Evolutionary conservation across 2,329 filamentous ascomycete genomes (phyloP), one percentile per base, ranked within the genome.

Genomic region (Passalora sequoiae): DNA sequence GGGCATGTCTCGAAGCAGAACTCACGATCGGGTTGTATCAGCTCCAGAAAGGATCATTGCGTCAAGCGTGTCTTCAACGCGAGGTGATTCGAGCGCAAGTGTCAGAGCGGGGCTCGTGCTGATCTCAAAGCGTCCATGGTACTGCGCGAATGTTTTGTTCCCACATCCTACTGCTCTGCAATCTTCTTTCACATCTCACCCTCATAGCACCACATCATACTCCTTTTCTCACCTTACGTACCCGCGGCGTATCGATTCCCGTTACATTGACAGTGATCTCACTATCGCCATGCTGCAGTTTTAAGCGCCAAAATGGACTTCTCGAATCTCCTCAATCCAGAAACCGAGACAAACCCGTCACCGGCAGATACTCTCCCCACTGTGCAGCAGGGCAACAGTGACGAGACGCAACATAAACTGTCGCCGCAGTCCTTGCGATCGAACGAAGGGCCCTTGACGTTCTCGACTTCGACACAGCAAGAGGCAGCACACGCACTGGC

Each of bases 401-500:
- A 48, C 13, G 51, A 56, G 39, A 45, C 51, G 12, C 44, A 39
- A 10, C 44, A 45, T 29, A 28, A 43, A 29, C 47, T 47, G 24
- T 55, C 54, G 28, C 54, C 49, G 7, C 48, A 44, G 3, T 47
- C 46, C 9, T 41, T 48, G 21, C 45, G 40, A 24, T 28, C 32
- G 19, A 51, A 51, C 30, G 41, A 35, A 30, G 49, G 43, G 40
- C 41, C 48, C 24, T 45, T 32, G 38, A 16, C 35, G 9, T 41
- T 44, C 54, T 57, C 21, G 58, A 60, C 16, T 55, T 60, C 15
- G 54, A 58, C 56, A 0, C 33, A 47, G n/a, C 48, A 55, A 17
- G 68, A 69, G 29, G 67, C 66, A 15, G 67, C 64, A 42, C 63
- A 68, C 47, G 66, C 66, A 13, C 44, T 62, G 7, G 53, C 55